Base-by-base conservation (phyloP, 352 stramenopile genomes). In the Phytophthora quininea region DNA sequence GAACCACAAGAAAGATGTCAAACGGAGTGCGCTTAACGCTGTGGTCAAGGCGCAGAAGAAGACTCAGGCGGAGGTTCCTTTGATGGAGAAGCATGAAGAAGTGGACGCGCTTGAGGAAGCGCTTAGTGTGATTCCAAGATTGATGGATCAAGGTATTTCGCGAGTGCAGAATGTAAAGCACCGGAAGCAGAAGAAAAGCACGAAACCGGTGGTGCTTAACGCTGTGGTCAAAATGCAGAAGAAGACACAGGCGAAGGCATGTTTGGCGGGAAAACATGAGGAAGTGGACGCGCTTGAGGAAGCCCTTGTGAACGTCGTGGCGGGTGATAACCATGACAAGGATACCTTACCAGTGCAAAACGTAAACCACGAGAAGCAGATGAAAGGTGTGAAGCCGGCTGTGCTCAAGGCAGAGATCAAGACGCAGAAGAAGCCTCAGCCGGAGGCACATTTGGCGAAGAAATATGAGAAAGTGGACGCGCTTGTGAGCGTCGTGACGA, bases 381-480 rank as follows among this genome's bases (percentile, higher is more conserved):
- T 54, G 27, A 62, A 66, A 30, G 3, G 42, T 37, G 47, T 56
- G 50, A 65, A 57, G 58, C n/a, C 32, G 54, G 27, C 14, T 30
- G 43, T 54, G 32, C 32, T n/a, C 19, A 24, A 24, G 19, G 19
- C 19, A 24, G 19, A 24, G 40, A 32, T 3, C 7, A 66, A 58
- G 15, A 40, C 58, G 51, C 46, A 58, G 45, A 40, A n/a, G 15
- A 37, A 40, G 30, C 15, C 67, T 5, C 40, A 51, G 9, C 45
- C 54, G 24, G 53, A 67, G 42, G 47, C 27, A 49, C 46, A 67
- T 54, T 52, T 35, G 7, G 51, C 60, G 55, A 15, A 54, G 37
- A 58, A 56, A 11, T 10, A 61, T 10, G 58, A 48, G 12, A 45
- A 50, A 24, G 19, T 24, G 19, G 19, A 24, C 19, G 19, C 19